A percentile compares a stretch with the other conserved stretches of the same genome.
Evolutionary conservation across 176 grass and related monocot genomes (phyloP).

Genomic region (Urochloa ruziziensis): DNA sequence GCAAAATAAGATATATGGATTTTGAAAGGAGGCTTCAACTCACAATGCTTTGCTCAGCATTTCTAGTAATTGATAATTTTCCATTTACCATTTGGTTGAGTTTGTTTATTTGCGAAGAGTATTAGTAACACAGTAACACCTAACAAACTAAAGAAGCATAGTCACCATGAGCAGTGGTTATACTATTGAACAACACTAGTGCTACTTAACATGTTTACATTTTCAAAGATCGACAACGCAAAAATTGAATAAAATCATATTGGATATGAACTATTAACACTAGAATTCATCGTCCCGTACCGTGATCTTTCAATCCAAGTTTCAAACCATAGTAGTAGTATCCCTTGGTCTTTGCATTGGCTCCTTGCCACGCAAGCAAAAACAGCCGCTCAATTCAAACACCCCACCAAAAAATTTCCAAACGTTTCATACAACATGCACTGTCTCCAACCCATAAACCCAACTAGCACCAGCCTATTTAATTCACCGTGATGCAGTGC

Average conservation of each 20-base stretch:
- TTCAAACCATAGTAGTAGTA: background rate
- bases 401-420: background rate
- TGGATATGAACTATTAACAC: background rate
- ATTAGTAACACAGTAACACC: too few species aligned
- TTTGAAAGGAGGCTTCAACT: too few species aligned
- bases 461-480: background rate
- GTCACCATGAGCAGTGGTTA: background rate
- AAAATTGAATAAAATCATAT: background rate
- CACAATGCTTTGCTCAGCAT: too few species aligned
- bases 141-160: too few species aligned
- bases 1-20: too few species aligned
- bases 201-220: background rate
- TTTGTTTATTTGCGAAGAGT: too few species aligned
- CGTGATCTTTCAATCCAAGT: too few species aligned
- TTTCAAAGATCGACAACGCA: background rate
- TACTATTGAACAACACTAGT: background rate
- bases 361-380: background rate
- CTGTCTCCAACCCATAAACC: background rate
- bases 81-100: too few species aligned
- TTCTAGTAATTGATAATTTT: too few species aligned
- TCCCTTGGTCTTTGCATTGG: slow-evolving; percentile 9
- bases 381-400: background rate
- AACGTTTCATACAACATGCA: too few species aligned
- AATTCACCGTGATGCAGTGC: background rate
- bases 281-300: too few species aligned